Evolutionary conservation across 352 stramenopile genomes (phyloP), one percentile per base, ranked within the genome.

Genomic region (Globisporangium perplexum): DNA sequence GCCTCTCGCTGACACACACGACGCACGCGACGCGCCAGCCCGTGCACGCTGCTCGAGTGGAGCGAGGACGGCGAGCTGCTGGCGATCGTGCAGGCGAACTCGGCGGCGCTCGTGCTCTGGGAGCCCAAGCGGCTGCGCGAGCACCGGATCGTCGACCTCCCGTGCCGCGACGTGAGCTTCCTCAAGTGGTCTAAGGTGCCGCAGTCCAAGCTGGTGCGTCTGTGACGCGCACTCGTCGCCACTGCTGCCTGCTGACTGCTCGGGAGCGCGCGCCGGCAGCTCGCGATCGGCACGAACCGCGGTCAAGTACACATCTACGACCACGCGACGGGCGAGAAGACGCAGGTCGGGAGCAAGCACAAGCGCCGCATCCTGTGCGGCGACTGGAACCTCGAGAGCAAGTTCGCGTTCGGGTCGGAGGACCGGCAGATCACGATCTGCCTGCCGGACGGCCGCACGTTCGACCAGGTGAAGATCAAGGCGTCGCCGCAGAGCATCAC

Each of bases 261-360:
- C 31, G 43, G 47, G 31, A 1, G 31, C 7, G n/a, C n/a, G n/a
- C 2, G 31, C 3, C 7, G 3, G 31, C 52, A 84, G 67, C 55
- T 91, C 33, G 80, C 80, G 14, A 77, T 91, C 45, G 77, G 80
- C 45, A 91, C 80, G 23, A 88, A 77, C 54, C 72, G 72, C 36
- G 80, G 80, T 10, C 74, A 86, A 55, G 80, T 91, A 51, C 82
- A 88, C 59, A 87, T 91, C 43, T 91, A 91, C 59, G 78, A 91
- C 55, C 68, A 86, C 45, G 50, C 53, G 11, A 85, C 65, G 3
- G 77, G 72, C 22, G 62, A 66, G 20, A 83, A 86, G 39, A 65
- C 60, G 11, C 69, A 85, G 57, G 80, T 71, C 35, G 61, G 66
- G 53, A 86, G 74, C 64, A 91, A 89, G 50, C 80, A 91, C 69